Evolutionary conservation across 2,329 filamentous ascomycete genomes (phyloP).

Genomic region (Hypoxylon sp.): DNA sequence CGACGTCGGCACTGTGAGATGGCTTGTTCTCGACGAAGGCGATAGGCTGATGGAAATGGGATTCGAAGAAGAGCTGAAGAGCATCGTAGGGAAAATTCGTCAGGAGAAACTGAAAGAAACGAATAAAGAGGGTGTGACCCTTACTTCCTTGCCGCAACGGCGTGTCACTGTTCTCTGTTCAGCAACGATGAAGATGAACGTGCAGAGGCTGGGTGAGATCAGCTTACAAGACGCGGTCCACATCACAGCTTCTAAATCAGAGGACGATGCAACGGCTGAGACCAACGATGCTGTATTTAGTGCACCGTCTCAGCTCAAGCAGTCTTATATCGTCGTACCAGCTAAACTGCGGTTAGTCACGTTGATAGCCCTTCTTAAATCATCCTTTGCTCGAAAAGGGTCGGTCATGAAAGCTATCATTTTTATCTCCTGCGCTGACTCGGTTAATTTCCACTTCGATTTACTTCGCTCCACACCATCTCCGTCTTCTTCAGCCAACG

Average conservation of each 20-base stretch:
- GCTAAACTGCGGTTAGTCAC: slow-evolving; percentile 93
- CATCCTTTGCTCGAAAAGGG: slow-evolving; percentile 88
- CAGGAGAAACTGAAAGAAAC: slow-evolving; percentile 72
- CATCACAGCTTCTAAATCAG: slow-evolving; percentile 76
- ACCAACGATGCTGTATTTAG: slow-evolving; percentile 74
- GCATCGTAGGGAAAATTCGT: slow-evolving; percentile 85
- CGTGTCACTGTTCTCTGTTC: slow-evolving; percentile 93
- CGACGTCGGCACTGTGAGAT: slow-evolving; percentile 89
- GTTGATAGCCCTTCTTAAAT: slow-evolving; percentile 85
- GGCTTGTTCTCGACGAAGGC: slow-evolving; percentile 95
- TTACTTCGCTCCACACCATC: slow-evolving; percentile 70
- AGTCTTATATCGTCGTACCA: slow-evolving; percentile 88
- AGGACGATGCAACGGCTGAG: slow-evolving; percentile 62
- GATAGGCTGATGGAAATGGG: slow-evolving; percentile 99
- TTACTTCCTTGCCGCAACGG: slow-evolving; percentile 78
- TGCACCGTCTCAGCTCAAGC: slow-evolving; percentile 93
- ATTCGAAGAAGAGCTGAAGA: slow-evolving; percentile 93
- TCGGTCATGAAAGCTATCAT: slow-evolving; percentile 97
- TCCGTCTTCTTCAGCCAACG: slow-evolving; percentile 46
- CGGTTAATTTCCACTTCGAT: slow-evolving; percentile 96
- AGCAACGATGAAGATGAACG: slow-evolving; percentile 97
- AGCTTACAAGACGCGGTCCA: slow-evolving; percentile 94
- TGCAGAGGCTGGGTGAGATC: slow-evolving; percentile 93
- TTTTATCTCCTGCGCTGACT: slow-evolving; percentile 97
- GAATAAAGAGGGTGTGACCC: slow-evolving; percentile 70